Percentiles rank a stretch among this genome's conserved stretches.
phyloP scores from a whole-genome alignment of 2,329 filamentous ascomycete genomes.

The Aspergillus sp. region DNA sequence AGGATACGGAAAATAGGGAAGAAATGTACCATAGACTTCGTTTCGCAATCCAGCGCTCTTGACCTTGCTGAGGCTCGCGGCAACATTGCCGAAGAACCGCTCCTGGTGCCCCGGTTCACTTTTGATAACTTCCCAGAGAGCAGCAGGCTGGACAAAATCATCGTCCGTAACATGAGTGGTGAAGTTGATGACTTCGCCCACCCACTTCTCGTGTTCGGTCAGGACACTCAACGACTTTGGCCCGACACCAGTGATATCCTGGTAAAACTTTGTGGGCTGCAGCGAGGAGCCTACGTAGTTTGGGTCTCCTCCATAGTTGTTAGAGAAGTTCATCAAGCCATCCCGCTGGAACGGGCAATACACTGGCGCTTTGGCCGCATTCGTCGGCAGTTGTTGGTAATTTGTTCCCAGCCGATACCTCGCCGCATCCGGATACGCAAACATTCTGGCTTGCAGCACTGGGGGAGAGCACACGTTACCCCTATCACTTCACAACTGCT shows the following conservation, averaged over 20 bases:
- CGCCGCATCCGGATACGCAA: slow-evolving; percentile 58
- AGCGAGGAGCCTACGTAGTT: slow-evolving; percentile 48
- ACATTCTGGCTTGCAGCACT: slow-evolving; percentile 61
- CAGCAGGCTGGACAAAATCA: too few relatives aligned
- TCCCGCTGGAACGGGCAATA: slow-evolving; percentile 55
- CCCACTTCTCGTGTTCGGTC: slow-evolving; percentile 31
- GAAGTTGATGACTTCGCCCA: slow-evolving; percentile 6
- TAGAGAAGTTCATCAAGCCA: slow-evolving; percentile 38
- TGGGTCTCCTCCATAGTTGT: slow-evolving; percentile 60
- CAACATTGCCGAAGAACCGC: too few relatives aligned
- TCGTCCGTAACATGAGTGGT: too few relatives aligned
- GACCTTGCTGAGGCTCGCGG: too few relatives aligned
- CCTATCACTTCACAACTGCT: background rate
- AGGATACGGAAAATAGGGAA: too few relatives aligned
- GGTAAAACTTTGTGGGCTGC: slow-evolving; percentile 21
- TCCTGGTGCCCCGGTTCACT: too few relatives aligned
- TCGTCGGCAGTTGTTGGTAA: slow-evolving; percentile 43
- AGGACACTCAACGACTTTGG: slow-evolving; percentile 8
- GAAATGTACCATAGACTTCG: too few relatives aligned
- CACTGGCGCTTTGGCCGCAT: slow-evolving; percentile 33
- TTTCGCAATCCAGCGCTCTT: too few relatives aligned
- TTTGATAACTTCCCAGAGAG: too few relatives aligned
- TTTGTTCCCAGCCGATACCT: slow-evolving; percentile 43
- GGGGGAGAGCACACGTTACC: too few relatives aligned
- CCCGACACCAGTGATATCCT: slow-evolving; percentile 10